Evolutionary conservation across 148 eudicot species (phyloP).

Genomic region (Silene latifolia): DNA sequence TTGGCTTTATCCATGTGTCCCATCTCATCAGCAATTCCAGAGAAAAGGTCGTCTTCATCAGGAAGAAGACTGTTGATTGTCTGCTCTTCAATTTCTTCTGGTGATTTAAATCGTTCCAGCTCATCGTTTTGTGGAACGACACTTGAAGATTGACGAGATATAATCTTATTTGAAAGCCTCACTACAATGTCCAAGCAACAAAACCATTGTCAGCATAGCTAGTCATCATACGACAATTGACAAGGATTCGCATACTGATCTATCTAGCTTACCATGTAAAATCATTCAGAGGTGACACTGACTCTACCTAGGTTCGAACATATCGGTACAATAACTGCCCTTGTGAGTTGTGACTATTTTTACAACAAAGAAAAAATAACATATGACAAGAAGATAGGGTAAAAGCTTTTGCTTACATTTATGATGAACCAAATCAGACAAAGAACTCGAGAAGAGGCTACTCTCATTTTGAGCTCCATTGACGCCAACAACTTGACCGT

Average conservation of each 20-base stretch:
- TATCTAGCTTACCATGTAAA: too few relatives aligned
- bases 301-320: too few relatives aligned
- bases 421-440: slow-evolving; percentile 38
- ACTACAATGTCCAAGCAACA: slow-evolving; percentile 35
- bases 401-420: slow-evolving; percentile 31
- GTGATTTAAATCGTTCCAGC: slow-evolving; percentile 31
- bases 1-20: slow-evolving; percentile 33
- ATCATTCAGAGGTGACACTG: too few relatives aligned
- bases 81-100: slow-evolving; percentile 47
- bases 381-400: not conserved
- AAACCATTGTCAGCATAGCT: slow-evolving; percentile 3
- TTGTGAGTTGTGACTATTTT: too few relatives aligned
- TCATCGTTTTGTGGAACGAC: slow-evolving; percentile 29
- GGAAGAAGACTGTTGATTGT: slow-evolving; percentile 63
- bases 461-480: slow-evolving; percentile 36
- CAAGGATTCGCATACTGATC: not conserved
- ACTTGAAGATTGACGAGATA: slow-evolving; percentile 32
- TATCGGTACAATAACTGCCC: too few relatives aligned
- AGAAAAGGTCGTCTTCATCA: slow-evolving; percentile 72
- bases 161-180: slow-evolving; percentile 34
- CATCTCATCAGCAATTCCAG: slow-evolving; percentile 52
- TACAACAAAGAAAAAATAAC: not conserved
- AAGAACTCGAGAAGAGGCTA: slow-evolving; percentile 44
- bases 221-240: not conserved
- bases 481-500: slow-evolving; percentile 27